Evolutionary conservation across 305 asterid species (phyloP).

Genomic region (Euphrasia arctica): DNA sequence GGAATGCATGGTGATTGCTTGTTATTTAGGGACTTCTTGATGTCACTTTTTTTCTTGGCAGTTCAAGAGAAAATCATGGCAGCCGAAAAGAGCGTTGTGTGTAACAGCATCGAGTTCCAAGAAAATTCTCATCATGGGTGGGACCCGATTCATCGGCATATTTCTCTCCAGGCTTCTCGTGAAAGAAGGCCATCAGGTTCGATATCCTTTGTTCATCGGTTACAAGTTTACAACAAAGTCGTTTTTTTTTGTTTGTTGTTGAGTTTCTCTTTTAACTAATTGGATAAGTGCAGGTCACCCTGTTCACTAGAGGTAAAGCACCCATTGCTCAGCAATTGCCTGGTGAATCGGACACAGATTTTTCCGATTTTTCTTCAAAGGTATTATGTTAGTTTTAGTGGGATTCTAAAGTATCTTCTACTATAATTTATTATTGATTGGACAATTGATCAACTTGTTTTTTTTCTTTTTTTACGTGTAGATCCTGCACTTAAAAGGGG

Average conservation of each 20-base stretch:
- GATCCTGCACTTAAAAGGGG: slow-evolving; percentile 96
- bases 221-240: background rate
- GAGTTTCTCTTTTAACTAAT: slow-evolving; percentile 1
- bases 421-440: background rate
- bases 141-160: slow-evolving; percentile 90
- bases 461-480: slow-evolving; percentile 30
- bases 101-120: slow-evolving; percentile 76
- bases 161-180: slow-evolving; percentile 90
- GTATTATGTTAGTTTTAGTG: slow-evolving; percentile 30
- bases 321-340: slow-evolving; percentile 92
- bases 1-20: too few relatives aligned
- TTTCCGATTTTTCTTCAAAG: slow-evolving; percentile 70
- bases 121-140: slow-evolving; percentile 98
- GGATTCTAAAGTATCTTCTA: background rate
- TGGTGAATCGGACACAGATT: slow-evolving; percentile 80
- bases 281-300: slow-evolving; percentile 60
- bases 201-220: background rate
- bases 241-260: background rate
- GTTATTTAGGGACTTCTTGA: too few relatives aligned
- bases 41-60: slow-evolving; percentile 20
- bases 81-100: slow-evolving; percentile 56
- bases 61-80: slow-evolving; percentile 65
- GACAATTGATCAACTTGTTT: background rate
- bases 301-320: slow-evolving; percentile 97
- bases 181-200: slow-evolving; percentile 89